Evolutionary conservation across 441 rosid genomes (phyloP).

Genomic region (Kokia cookei): DNA sequence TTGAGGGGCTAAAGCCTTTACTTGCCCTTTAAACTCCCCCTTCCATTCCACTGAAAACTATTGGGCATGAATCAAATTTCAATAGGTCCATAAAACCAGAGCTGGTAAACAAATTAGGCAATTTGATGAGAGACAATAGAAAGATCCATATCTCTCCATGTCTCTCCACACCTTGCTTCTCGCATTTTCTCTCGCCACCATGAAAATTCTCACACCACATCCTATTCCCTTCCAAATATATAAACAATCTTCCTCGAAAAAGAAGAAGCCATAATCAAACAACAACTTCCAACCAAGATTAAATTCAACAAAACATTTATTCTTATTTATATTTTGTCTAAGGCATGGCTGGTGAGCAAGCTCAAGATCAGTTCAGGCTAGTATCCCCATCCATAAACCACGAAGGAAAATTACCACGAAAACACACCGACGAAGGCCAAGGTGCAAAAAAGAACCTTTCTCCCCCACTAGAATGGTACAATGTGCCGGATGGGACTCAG

Average conservation of each 20-base stretch:
- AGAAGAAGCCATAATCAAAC: not conserved
- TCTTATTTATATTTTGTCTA: no score
- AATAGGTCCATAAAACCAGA: not conserved
- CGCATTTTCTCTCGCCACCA: conserved; percentile 15
- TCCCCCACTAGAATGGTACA: conserved; percentile 62
- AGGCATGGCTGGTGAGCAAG: conserved; percentile 19
- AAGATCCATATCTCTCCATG: not conserved
- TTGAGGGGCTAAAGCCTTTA: no score
- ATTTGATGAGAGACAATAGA: not conserved
- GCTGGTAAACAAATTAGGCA: not conserved
- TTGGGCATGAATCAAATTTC: not conserved
- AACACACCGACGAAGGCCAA: conserved; percentile 47
- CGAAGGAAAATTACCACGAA: conserved; percentile 40
- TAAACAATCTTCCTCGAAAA: not conserved
- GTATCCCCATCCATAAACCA: conserved; percentile 28
- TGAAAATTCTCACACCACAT: conserved; percentile 19
- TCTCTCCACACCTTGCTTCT: not conserved
- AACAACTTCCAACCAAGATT: not conserved
- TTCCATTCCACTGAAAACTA: not conserved
- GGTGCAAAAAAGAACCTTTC: conserved; percentile 40
- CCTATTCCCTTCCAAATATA: not conserved
- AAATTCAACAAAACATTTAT: no score
- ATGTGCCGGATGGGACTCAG: conserved; percentile 57
- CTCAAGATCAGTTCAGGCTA: conserved; percentile 30
- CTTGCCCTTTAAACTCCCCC: no score